Conservation (phyloP, 1,284 basidiomycete genomes). For the Boletus mariae region DNA sequence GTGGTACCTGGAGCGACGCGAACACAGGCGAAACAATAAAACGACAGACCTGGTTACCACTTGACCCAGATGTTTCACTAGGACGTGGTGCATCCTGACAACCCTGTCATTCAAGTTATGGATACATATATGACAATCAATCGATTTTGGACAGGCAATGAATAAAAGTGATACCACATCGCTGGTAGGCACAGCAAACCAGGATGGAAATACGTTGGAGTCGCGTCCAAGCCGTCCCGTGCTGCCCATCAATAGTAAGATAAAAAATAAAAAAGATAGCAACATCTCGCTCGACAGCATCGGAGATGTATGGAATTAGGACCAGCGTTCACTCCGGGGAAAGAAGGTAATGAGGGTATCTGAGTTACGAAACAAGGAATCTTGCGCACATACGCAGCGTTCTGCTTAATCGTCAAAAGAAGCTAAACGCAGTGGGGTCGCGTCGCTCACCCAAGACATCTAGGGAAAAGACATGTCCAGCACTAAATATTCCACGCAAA, state of each 20-base stretch:
- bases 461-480: not conserved
- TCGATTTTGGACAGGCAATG: constrained; percentile 4
- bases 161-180: constrained; percentile 5
- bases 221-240: not conserved
- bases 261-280: constrained; percentile 4
- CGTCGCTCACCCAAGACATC: constrained; percentile 8
- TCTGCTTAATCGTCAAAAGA: constrained; percentile 4
- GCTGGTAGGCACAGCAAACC: constrained; percentile 21
- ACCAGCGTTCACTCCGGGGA: constrained; percentile 6
- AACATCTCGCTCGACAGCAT: constrained; percentile 16
- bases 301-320: constrained; percentile 1
- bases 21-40: constrained; percentile 22
- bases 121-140: constrained; percentile 20
- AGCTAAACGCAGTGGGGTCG: not conserved
- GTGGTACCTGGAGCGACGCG: constrained; percentile 53
- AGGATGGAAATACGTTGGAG: constrained; percentile 1
- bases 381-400: constrained; percentile 5
- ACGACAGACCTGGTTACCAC: not conserved
- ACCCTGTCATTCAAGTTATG: constrained; percentile 13
- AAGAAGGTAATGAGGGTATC: constrained; percentile 9
- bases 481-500: not conserved
- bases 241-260: not conserved
- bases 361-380: constrained; percentile 1
- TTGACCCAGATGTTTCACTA: not conserved
- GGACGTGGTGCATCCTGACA: not conserved